Conservation (phyloP, 2,329 filamentous ascomycete genomes). For the Cercospora brassicicola region DNA sequence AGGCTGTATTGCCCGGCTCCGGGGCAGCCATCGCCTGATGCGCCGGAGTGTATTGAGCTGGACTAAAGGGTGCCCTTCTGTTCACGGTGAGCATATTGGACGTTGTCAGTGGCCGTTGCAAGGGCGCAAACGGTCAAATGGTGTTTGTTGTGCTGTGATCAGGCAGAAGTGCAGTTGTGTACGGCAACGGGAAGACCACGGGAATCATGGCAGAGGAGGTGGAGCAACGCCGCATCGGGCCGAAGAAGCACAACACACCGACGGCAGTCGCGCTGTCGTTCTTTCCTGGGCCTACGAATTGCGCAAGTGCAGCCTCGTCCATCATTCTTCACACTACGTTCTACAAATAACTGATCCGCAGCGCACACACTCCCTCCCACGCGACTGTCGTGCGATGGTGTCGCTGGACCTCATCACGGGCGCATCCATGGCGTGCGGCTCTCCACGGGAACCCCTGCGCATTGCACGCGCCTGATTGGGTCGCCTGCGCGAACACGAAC, state of each 20-base stretch:
- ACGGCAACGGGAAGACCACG: neutral
- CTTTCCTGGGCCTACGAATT: neutral
- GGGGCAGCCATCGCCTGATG: neutral
- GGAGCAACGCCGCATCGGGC: neutral
- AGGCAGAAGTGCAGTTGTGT: neutral
- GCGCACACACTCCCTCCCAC: neutral
- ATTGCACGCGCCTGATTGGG: neutral
- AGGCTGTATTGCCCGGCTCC: constrained; percentile 1
- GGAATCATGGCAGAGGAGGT: neutral
- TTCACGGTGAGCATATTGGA: too few species aligned
- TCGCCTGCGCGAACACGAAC: neutral
- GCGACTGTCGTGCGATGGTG: neutral
- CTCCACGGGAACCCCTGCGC: neutral
- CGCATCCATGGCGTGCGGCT: neutral
- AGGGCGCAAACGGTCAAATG: neutral
- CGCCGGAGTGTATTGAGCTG: constrained; percentile 2
- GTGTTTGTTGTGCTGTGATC: neutral
- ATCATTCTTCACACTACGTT: neutral
- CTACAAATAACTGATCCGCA: neutral
- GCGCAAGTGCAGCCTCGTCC: neutral
- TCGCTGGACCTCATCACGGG: neutral
- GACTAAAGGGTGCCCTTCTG: neutral
- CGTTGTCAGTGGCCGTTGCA: neutral
- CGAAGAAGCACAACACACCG: neutral
- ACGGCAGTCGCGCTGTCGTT: neutral